Conservation (phyloP, 495 filamentous ascomycete genomes). For the Penicillium dipodomyicola region DNA sequence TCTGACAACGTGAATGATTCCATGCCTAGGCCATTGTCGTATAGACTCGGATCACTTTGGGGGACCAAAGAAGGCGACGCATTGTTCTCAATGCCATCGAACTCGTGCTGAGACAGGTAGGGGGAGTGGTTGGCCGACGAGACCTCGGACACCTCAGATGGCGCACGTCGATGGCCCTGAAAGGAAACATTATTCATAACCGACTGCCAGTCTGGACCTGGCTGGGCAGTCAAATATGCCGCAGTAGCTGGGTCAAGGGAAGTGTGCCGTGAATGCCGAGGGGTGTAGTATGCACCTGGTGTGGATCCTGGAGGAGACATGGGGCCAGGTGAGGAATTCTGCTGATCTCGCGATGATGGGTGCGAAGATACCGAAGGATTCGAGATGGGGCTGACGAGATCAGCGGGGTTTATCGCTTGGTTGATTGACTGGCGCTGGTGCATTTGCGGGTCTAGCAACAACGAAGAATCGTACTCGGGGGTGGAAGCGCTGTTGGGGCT, state of each 20-base stretch:
- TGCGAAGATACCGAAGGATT: conserved; percentile 69
- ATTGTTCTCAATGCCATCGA: conserved; percentile 68
- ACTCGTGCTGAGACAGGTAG: conserved; percentile 72
- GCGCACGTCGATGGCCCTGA: conserved; percentile 72
- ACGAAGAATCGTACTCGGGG: conserved; percentile 39
- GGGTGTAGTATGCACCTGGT: conserved; percentile 53
- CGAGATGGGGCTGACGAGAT: conserved; percentile 69
- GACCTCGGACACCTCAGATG: conserved; percentile 88
- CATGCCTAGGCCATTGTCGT: conserved; percentile 74
- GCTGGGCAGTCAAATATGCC: conserved; percentile 61
- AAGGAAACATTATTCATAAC: conserved; percentile 64
- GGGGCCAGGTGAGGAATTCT: conserved; percentile 50
- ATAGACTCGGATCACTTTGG: conserved; percentile 66
- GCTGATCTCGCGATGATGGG: conserved; percentile 61
- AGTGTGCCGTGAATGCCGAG: conserved; percentile 70
- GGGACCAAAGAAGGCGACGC: conserved; percentile 78
- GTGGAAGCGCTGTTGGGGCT: conserved; percentile 33
- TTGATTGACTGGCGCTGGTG: conserved; percentile 39
- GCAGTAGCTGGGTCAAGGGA: conserved; percentile 80
- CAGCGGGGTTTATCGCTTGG: conserved; percentile 58
- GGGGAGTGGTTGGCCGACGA: conserved; percentile 83
- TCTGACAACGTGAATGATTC: conserved; percentile 82
- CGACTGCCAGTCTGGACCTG: conserved; percentile 62
- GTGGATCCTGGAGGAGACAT: conserved; percentile 54
- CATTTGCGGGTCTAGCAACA: conserved; percentile 49